phyloP scores from a whole-genome alignment of 2,329 filamentous ascomycete species.

The Fusarium ramigenum region DNA sequence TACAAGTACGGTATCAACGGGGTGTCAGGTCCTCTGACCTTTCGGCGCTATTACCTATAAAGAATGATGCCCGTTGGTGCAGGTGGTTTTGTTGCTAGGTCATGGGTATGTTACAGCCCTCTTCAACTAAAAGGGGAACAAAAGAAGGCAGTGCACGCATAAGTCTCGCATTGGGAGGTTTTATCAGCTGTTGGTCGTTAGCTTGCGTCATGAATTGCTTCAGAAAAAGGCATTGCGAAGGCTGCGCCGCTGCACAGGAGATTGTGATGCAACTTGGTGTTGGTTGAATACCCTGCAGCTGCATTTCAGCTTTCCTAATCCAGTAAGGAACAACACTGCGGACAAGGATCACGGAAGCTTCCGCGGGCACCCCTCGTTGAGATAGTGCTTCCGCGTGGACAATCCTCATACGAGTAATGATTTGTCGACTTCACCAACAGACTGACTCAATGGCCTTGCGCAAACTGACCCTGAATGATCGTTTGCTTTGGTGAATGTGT shows the following conservation, averaged over 20 bases:
- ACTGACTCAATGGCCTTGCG: neutral
- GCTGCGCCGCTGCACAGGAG: neutral
- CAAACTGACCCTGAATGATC: neutral
- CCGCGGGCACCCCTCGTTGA: neutral
- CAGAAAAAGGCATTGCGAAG: neutral
- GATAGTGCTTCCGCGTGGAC: neutral
- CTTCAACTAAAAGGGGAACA: neutral
- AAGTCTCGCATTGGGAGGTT: neutral
- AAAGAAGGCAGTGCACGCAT: neutral
- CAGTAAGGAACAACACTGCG: neutral
- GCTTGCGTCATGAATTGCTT: neutral
- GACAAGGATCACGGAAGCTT: neutral
- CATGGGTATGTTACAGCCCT: neutral
- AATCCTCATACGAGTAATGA: neutral
- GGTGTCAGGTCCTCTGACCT: accelerated
- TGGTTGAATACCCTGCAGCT: neutral
- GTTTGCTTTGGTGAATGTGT: neutral
- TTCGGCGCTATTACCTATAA: neutral
- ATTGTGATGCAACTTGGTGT: neutral
- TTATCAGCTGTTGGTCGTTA: neutral
- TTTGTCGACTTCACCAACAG: neutral
- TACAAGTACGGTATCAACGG: neutral
- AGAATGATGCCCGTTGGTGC: neutral
- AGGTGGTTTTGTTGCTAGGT: neutral
- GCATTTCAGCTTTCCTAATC: neutral